Base-by-base conservation (phyloP, 345 rosid species). In the Aquilaria yunnanensis region DNA sequence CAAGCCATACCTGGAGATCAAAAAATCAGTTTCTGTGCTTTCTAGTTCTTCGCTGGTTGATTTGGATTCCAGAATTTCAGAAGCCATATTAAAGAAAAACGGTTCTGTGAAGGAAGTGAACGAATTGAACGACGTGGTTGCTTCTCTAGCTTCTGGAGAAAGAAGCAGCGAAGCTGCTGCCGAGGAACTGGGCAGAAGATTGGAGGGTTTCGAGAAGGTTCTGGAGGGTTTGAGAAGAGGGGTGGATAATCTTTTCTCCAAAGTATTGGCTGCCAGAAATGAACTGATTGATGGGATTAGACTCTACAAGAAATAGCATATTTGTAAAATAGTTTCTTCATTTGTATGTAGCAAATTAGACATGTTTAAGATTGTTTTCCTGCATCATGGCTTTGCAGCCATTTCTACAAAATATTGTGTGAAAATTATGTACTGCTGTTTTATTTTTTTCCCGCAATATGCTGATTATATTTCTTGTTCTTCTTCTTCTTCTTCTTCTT, bases 111-210 rank as follows among this genome's bases (percentile, higher is more conserved):
- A 74, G 58, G 88, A 82, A 65, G 77, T 82, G 6, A 71, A 53
- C 57, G 88, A 77, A 63, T 61, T 86, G 47, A 87, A 72, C 3
- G 74, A 75, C n/a, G 80, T 77, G 32, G 81, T 69, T 52, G 77
- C 47, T 66, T 30, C 57, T 53, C 66, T 86, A 47, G 82, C 67
- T 1, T 74, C 78, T 5, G 80, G 72, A n/a, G 70, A 77, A 10
- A 43, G 61, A 56, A 55, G 63, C 59, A 34, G 37, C 0, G 55
- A 72, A 1, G 47, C 33, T 43, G 77, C 41, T 30, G 82, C 79
- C 30, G 74, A 66, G 72, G 81, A 83, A 61, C 47, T 87, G 82
- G 62, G 56, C 51, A 63, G 49, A 47, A 82, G 45, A 64, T 47
- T 82, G 60, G 68, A 69, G 59, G 70, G 13, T 56, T 74, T 84